A percentile compares a stretch with the other conserved stretches of the same genome.
These are phyloP conservation scores for Ailanthus altissimus DNA, from an alignment of 345 rosid genomes.

Conservation along the genomic window DNA sequence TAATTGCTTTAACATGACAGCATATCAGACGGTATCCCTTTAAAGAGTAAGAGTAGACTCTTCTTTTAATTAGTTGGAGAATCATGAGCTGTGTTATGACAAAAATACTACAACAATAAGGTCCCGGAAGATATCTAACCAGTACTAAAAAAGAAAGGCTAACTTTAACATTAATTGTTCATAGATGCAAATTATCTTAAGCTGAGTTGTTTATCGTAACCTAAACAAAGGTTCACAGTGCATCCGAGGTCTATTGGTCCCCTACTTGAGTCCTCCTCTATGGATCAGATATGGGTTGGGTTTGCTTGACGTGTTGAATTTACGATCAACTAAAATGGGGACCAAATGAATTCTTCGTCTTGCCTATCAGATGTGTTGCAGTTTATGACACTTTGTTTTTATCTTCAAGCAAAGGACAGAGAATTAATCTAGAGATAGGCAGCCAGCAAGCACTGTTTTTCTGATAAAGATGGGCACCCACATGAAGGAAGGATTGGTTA, in stretches of 20 bases:
- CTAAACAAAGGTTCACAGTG: background rate
- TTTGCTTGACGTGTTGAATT: background rate
- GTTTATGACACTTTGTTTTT: constrained; percentile 14
- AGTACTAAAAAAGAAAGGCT: too few species aligned
- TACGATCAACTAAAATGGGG: constrained; percentile 11
- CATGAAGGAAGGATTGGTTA: too few species aligned
- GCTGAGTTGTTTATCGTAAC: too few species aligned
- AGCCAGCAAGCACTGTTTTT: background rate
- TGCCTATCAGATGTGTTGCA: background rate
- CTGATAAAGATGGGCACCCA: background rate
- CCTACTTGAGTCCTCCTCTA: background rate
- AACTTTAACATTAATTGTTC: too few species aligned
- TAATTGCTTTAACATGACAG: too few species aligned
- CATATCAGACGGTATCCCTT: too few species aligned
- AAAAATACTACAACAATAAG: too few species aligned
- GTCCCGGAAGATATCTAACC: too few species aligned
- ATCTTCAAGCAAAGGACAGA: background rate
- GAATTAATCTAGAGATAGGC: background rate
- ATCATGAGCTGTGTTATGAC: too few species aligned
- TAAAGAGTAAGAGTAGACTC: too few species aligned
- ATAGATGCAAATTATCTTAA: too few species aligned
- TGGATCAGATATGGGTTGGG: background rate
- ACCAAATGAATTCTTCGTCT: constrained; percentile 7
- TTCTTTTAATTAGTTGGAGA: too few species aligned
- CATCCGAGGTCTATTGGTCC: constrained; percentile 2